phyloP scores from a whole-genome alignment of 768 basidiomycete genomes.

The Mycena capillaripes region DNA sequence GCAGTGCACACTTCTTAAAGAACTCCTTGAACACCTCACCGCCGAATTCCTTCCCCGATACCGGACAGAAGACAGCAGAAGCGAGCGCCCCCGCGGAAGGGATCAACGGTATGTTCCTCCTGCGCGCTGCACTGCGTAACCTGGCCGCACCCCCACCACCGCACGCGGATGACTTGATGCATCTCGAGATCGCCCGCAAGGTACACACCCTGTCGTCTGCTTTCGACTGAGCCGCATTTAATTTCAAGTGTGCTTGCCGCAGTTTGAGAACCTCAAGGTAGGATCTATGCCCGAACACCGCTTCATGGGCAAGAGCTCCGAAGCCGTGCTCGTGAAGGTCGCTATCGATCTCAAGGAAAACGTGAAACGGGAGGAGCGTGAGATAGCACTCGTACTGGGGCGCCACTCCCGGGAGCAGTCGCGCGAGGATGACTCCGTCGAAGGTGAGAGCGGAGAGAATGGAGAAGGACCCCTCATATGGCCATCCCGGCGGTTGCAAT shows the following conservation, averaged over 20 bases:
- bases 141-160: constrained; percentile 12
- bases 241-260: not conserved
- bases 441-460: too few species aligned
- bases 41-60: too few species aligned
- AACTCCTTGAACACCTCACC: too few species aligned
- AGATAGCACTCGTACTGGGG: too few species aligned
- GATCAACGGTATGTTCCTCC: constrained; percentile 5
- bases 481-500: constrained; percentile 11
- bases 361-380: not conserved
- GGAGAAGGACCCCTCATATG: not conserved
- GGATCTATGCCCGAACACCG: not conserved
- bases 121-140: constrained; percentile 17
- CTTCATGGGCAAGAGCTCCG: constrained; percentile 19
- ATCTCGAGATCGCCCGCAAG: constrained; percentile 21
- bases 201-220: not conserved
- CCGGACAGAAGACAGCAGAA: too few species aligned
- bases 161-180: constrained; percentile 25
- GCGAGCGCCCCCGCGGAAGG: too few species aligned
- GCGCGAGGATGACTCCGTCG: not conserved
- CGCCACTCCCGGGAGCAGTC: not conserved
- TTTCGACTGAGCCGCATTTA: too few species aligned
- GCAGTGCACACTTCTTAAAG: not conserved
- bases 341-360: constrained; percentile 7
- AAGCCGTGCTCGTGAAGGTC: not conserved
- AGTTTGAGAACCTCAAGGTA: not conserved